A percentile compares a stretch with the other conserved stretches of the same genome.
phyloP scores from a whole-genome alignment of 129 eudicot genomes.

The Cynara cardunculus region DNA sequence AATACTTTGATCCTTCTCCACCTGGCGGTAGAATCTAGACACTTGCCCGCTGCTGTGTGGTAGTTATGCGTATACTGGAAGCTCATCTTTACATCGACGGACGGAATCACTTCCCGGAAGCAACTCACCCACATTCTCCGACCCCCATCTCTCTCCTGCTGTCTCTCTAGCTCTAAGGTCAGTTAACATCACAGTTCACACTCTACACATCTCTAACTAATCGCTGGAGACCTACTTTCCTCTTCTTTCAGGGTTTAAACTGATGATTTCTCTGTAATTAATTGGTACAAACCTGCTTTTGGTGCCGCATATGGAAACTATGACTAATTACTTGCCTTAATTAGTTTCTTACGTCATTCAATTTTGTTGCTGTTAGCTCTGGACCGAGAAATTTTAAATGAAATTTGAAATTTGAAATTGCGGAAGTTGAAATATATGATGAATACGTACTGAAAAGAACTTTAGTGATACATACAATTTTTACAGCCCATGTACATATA shows the following conservation, averaged over 20 bases:
- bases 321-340: not conserved
- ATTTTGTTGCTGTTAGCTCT: not conserved
- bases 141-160: not conserved
- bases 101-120: constrained; percentile 17
- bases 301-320: not conserved
- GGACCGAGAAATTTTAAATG: not conserved
- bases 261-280: not conserved
- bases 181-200: constrained; percentile 10
- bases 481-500: not conserved
- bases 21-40: not conserved
- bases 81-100: constrained; percentile 22
- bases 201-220: not conserved
- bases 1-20: too few relatives aligned
- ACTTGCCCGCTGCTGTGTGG: not conserved
- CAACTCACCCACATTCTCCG: constrained; percentile 20
- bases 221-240: constrained; percentile 6
- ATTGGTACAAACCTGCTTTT: not conserved
- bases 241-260: not conserved
- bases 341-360: not conserved
- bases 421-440: not conserved
- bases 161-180: not conserved
- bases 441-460: not conserved
- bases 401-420: not conserved
- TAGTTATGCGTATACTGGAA: constrained; percentile 4
- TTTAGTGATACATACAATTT: not conserved